Conservation (phyloP, 2,329 filamentous ascomycete species). For the Neopestalotiopsis rosae region DNA sequence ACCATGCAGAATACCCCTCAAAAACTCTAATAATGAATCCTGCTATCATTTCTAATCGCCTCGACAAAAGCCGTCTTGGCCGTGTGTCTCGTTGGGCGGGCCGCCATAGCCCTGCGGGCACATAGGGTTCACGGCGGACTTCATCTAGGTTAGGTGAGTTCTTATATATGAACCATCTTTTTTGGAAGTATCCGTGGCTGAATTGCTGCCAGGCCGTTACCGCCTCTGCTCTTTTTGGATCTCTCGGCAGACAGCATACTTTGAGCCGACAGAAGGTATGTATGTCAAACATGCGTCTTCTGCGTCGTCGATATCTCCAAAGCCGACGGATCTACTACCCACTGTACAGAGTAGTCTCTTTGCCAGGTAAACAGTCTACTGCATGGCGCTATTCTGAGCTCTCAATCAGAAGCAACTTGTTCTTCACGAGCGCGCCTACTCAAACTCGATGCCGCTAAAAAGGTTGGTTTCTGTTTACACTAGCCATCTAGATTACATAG, state of each 20-base stretch:
- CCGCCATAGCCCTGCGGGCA: background rate
- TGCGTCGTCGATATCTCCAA: background rate
- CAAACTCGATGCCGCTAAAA: background rate
- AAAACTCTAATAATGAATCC: background rate
- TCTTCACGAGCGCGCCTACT: background rate
- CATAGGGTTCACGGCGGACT: background rate
- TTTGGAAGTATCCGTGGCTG: background rate
- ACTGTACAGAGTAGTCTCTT: background rate
- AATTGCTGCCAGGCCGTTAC: background rate
- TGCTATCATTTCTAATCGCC: background rate
- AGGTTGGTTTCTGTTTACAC: slow-evolving; percentile 2
- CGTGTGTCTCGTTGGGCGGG: background rate
- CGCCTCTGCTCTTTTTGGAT: background rate
- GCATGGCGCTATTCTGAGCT: background rate
- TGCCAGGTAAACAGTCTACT: background rate
- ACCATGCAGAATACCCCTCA: background rate
- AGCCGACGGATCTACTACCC: background rate
- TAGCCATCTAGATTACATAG: background rate
- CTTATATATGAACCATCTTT: background rate
- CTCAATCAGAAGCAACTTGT: background rate
- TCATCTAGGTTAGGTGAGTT: background rate
- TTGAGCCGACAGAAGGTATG: too few species aligned
- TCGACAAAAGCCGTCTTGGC: background rate
- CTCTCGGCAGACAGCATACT: too few species aligned
- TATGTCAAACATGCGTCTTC: too few species aligned